phyloP scores from a whole-genome alignment of 2,329 filamentous ascomycete genomes.

The Penicillium sp. region DNA sequence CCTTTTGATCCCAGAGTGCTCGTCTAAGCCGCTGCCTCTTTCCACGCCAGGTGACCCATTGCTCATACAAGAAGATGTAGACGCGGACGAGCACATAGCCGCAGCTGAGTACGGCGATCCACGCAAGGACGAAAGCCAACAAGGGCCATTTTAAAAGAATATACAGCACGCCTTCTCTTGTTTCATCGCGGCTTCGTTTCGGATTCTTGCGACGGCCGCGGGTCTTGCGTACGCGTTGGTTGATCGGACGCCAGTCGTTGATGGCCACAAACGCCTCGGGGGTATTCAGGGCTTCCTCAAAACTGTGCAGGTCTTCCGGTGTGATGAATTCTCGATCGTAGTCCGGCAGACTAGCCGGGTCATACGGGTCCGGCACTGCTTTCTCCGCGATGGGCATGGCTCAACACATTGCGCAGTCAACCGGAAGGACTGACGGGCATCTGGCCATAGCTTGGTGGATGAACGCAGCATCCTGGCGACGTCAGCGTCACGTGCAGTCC shows the following conservation, averaged over 20 bases:
- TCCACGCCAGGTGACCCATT: constrained; percentile 87
- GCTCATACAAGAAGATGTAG: constrained; percentile 92
- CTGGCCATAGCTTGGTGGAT: constrained; percentile 10
- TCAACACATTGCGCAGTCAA: constrained; percentile 31
- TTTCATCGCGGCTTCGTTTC: constrained; percentile 78
- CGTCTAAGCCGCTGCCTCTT: constrained; percentile 71
- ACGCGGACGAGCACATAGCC: constrained; percentile 79
- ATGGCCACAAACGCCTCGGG: constrained; percentile 81
- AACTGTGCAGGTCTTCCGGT: constrained; percentile 72
- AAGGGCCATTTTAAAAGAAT: constrained; percentile 89
- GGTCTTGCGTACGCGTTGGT: constrained; percentile 65
- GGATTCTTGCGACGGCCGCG: constrained; percentile 49
- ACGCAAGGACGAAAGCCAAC: constrained; percentile 75
- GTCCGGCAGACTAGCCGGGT: constrained; percentile 74
- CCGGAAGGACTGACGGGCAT: neutral
- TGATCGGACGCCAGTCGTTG: constrained; percentile 93
- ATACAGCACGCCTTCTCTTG: constrained; percentile 90
- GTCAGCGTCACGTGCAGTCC: constrained; percentile 26
- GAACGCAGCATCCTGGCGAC: constrained; percentile 20
- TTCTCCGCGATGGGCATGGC: constrained; percentile 37
- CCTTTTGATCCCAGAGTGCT: constrained; percentile 70
- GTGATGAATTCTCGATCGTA: constrained; percentile 75
- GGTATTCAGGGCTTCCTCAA: constrained; percentile 78
- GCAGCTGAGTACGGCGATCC: constrained; percentile 73
- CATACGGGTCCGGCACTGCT: constrained; percentile 60